Evolutionary conservation across 345 rosid genomes (phyloP), one percentile per base, ranked within the genome.

Genomic region (Schrenkiella parvula): DNA sequence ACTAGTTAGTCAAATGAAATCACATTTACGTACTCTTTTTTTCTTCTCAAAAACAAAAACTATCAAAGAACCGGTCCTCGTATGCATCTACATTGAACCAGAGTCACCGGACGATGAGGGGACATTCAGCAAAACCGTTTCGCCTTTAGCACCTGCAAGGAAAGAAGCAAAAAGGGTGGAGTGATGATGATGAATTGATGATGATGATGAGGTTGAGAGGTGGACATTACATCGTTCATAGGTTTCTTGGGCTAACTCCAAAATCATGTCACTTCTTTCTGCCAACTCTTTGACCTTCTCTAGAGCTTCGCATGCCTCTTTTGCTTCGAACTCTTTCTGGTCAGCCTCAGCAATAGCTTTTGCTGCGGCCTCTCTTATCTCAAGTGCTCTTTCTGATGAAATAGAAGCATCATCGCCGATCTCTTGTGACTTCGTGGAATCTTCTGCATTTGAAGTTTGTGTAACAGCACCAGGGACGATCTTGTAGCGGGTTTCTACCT

Each of bases 401-500:
- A 26, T 6, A 31, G 37, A 26, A 53, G 10, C 34, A 72, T n/a
- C n/a, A n/a, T n/a, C n/a, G n/a, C n/a, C n/a, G n/a, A n/a, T n/a
- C n/a, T 70, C 80, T 25, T 54, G 54, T 19, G 41, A 77, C 76
- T 37, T 78, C 3, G 78, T 74, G 53, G 71, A 75, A 15, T 56
- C 42, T 50, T 82, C 85, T 7, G 76, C 66, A 63, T 76, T 80
- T 19, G 78, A 10, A 68, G 4, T 15, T 31, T 5, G 37, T 17
- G 13, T 10, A 39, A 22, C 3, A 37, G 29, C 1, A 28, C 19
- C 64, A 17, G 56, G 55, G 67, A 73, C 74, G 51, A 89, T 42
- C 78, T 66, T 84, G 75, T 82, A 89, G 72, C 83, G 70, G 73
- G 82, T 80, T 38, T 77, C 81, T 13, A 79, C 84, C 93, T 91